A percentile compares a stretch with the other conserved stretches of the same genome.
phyloP scores from a whole-genome alignment of 2,329 filamentous ascomycete species.

The Capronia epimyces region DNA sequence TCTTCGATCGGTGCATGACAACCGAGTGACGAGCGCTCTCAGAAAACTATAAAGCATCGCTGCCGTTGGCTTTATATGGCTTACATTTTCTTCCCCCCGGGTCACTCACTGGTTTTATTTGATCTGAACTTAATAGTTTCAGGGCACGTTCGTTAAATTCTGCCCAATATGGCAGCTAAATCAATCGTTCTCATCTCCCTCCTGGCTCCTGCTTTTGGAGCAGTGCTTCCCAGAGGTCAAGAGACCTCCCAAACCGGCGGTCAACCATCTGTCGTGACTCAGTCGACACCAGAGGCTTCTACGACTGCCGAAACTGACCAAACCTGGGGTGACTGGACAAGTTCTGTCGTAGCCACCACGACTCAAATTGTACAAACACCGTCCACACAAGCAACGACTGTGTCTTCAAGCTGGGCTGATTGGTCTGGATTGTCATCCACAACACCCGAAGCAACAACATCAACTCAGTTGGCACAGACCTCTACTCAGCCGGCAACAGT shows the following conservation, averaged over 20 bases:
- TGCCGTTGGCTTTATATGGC: neutral
- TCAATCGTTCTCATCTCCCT: slow-evolving; percentile 22
- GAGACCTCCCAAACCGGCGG: neutral
- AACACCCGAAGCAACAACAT: neutral
- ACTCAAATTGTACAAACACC: neutral
- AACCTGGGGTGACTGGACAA: slow-evolving; percentile 9
- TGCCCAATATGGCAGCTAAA: slow-evolving; percentile 14
- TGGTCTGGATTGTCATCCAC: neutral
- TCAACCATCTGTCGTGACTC: neutral
- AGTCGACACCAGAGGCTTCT: neutral
- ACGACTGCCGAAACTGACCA: neutral
- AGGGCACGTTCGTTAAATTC: slow-evolving; percentile 14
- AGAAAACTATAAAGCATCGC: neutral
- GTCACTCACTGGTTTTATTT: neutral
- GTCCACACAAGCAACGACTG: neutral
- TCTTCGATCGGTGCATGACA: neutral
- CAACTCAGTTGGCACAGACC: neutral
- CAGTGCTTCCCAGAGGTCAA: slow-evolving; percentile 16
- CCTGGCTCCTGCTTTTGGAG: slow-evolving; percentile 15
- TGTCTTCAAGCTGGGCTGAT: neutral
- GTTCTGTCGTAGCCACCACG: neutral
- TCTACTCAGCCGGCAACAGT: neutral
- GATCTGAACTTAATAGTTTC: neutral
- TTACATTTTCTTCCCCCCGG: neutral
- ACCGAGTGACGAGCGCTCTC: neutral